Evolutionary conservation across 2,329 filamentous ascomycete genomes (phyloP).

Genomic region (Alternaria arborescens): DNA sequence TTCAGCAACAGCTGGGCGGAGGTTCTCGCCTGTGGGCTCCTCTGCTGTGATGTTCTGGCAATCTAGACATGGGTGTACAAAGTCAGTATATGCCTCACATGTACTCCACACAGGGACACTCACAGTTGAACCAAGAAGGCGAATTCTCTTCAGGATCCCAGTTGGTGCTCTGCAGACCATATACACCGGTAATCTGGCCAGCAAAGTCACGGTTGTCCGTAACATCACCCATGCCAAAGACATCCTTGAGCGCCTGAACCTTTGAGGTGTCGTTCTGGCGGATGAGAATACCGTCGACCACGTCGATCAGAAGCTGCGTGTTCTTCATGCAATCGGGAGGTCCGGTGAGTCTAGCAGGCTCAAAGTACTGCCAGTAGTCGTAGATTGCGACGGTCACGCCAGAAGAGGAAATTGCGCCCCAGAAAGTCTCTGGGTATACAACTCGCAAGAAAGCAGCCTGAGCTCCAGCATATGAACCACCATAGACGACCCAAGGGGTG

Average conservation of each 20-base stretch:
- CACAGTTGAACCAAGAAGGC: constrained; percentile 54
- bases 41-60: constrained; percentile 64
- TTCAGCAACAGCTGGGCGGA: constrained; percentile 53
- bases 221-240: constrained; percentile 61
- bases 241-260: constrained; percentile 58
- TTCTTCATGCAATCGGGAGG: constrained; percentile 70
- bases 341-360: constrained; percentile 64
- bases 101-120: background rate
- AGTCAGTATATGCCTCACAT: background rate
- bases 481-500: constrained; percentile 80
- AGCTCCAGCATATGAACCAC: constrained; percentile 83
- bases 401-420: constrained; percentile 80
- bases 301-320: constrained; percentile 68
- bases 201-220: constrained; percentile 65
- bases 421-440: constrained; percentile 80
- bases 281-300: constrained; percentile 67
- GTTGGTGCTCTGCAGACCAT: constrained; percentile 60
- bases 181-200: constrained; percentile 57
- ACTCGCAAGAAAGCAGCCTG: constrained; percentile 80
- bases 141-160: constrained; percentile 67
- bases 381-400: constrained; percentile 80
- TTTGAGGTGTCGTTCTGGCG: constrained; percentile 56
- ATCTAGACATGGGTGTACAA: constrained; percentile 29
- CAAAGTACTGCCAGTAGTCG: constrained; percentile 75
- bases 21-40: constrained; percentile 42